phyloP scores from a whole-genome alignment of 176 grass and related monocot species.

The Aegilops sharonensis region DNA sequence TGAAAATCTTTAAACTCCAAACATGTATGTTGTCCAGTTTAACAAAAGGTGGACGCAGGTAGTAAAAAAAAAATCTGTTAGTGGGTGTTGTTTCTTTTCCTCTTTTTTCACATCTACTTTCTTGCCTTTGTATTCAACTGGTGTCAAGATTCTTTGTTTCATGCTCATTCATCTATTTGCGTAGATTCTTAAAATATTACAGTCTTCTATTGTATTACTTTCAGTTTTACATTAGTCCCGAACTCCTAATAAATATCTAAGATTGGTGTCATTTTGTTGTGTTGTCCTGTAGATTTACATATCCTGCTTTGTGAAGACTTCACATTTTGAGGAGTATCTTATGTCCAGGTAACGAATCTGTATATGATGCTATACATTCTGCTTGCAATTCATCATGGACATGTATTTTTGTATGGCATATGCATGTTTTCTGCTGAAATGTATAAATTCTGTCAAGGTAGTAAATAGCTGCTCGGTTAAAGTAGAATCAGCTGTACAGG shows the following conservation, averaged over 20 bases:
- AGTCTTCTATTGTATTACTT: neutral
- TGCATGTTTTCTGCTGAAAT: neutral
- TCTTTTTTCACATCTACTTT: neutral
- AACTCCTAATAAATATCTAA: conserved; percentile 12
- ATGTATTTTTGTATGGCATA: neutral
- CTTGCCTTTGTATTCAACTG: neutral
- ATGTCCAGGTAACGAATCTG: conserved; percentile 71
- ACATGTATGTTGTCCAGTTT: neutral
- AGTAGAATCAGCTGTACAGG: conserved; percentile 9
- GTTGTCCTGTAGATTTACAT: conserved; percentile 68
- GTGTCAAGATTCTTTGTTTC: conserved; percentile 22
- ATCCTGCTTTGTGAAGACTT: conserved; percentile 96
- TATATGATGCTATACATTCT: conserved; percentile 7
- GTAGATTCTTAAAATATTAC: neutral
- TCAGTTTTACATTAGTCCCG: neutral
- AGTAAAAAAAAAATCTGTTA: neutral
- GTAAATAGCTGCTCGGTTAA: neutral
- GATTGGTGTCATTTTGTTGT: conserved; percentile 28
- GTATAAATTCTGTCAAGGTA: neutral
- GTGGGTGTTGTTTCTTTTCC: neutral
- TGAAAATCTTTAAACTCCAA: neutral
- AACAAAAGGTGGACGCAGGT: neutral
- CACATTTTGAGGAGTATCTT: conserved; percentile 86
- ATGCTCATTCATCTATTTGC: conserved; percentile 18
- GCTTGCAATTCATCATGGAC: conserved; percentile 11